These are phyloP conservation scores for Gilbertella persicaria DNA, from an alignment of 371 early-diverging fungal species.

Conservation along the genomic window DNA sequence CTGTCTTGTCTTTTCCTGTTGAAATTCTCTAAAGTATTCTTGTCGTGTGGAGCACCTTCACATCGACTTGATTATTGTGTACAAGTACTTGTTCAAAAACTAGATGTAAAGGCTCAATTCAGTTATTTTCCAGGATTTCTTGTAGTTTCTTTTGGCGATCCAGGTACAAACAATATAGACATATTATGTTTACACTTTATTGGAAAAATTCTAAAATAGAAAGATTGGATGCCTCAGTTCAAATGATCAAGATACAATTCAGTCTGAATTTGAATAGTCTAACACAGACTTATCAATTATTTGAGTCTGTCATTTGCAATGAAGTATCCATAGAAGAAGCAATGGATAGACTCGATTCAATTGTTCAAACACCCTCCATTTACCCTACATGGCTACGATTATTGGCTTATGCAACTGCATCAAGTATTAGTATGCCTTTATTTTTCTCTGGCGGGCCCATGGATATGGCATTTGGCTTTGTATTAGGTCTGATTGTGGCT, in stretches of 20 bases:
- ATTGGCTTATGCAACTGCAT: conserved; percentile 54
- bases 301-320: conserved; percentile 52
- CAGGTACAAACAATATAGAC: too few species aligned
- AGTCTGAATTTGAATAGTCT: conserved; percentile 60
- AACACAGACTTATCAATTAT: conserved; percentile 55
- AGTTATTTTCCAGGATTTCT: conserved; percentile 64
- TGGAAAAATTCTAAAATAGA: too few species aligned
- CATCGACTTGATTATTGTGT: conserved; percentile 72
- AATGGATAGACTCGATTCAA: conserved; percentile 49
- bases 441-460: conserved; percentile 59
- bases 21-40: conserved; percentile 53
- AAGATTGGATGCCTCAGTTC: conserved; percentile 49
- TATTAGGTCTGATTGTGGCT: conserved; percentile 49
- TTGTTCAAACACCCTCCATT: conserved; percentile 37
- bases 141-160: conserved; percentile 65
- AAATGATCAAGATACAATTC: conserved; percentile 54
- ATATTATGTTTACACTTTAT: too few species aligned
- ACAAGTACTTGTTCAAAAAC: conserved; percentile 44
- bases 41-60: conserved; percentile 71
- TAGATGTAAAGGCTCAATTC: conserved; percentile 55
- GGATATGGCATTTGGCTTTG: conserved; percentile 50
- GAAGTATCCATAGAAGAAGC: conserved; percentile 55
- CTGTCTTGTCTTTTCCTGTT: conserved; percentile 20
- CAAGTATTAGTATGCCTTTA: conserved; percentile 58
- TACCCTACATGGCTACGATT: conserved; percentile 54